A percentile compares a stretch with the other conserved stretches of the same genome.
Conservation (phyloP, 2,329 filamentous ascomycete species). For the Chalaropsis thielavioides region DNA sequence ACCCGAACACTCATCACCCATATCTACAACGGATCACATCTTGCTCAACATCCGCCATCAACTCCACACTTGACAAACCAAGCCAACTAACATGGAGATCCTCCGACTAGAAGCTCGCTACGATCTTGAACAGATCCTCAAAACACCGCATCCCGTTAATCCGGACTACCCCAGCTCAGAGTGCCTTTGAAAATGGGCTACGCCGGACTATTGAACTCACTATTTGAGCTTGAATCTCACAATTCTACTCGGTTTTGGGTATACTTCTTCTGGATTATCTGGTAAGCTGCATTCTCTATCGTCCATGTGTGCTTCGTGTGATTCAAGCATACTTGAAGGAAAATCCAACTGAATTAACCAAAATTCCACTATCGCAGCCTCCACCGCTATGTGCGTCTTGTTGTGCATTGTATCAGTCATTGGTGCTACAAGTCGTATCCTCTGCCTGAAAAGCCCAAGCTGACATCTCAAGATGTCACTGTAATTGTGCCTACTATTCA, state of each 20-base stretch:
- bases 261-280: constrained; percentile 25
- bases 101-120: not conserved
- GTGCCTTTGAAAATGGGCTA: constrained; percentile 9
- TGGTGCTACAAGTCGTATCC: constrained; percentile 78
- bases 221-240: constrained; percentile 26
- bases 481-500: constrained; percentile 90
- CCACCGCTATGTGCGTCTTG: constrained; percentile 72
- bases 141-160: not conserved
- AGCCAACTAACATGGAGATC: not conserved
- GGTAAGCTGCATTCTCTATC: constrained; percentile 31
- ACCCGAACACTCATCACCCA: not conserved
- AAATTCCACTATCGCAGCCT: constrained; percentile 39
- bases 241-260: constrained; percentile 35
- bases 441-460: constrained; percentile 64
- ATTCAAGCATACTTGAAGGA: too few species aligned
- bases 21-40: not conserved
- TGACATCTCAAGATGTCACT: constrained; percentile 72
- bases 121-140: not conserved
- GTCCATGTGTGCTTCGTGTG: constrained; percentile 22
- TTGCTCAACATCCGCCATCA: not conserved
- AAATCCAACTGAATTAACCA: not conserved
- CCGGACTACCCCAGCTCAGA: not conserved
- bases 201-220: constrained; percentile 19
- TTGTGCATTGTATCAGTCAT: constrained; percentile 74
- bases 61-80: not conserved